phyloP scores from a whole-genome alignment of 345 rosid species.

The Brassica carinata region DNA sequence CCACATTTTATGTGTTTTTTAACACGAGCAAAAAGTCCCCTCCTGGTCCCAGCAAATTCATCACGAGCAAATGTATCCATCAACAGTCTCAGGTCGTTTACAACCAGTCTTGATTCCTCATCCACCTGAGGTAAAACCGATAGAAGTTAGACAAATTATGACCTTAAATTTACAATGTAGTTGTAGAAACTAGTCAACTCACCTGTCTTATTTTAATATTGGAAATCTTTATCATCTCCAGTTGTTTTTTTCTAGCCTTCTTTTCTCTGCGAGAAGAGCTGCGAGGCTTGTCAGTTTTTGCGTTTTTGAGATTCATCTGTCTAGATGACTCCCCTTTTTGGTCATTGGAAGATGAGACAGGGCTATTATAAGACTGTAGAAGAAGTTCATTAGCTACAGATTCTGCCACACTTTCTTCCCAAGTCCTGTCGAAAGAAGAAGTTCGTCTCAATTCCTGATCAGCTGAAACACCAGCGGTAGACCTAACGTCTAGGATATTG shows the following conservation, averaged over 20 bases:
- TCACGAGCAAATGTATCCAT: conserved; percentile 91
- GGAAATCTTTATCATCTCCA: conserved; percentile 89
- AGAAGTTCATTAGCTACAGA: conserved; percentile 84
- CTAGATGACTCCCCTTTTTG: conserved; percentile 71
- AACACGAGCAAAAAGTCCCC: conserved; percentile 90
- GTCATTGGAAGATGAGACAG: conserved; percentile 61
- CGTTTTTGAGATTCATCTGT: conserved; percentile 60
- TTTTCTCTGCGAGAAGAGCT: conserved; percentile 88
- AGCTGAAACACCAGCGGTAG: conserved; percentile 45
- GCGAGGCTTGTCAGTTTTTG: conserved; percentile 63
- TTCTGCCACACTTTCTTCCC: conserved; percentile 96
- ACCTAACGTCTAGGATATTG: conserved; percentile 46
- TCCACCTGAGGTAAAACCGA: conserved; percentile 58
- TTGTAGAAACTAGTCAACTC: conserved; percentile 16
- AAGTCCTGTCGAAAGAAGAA: conserved; percentile 78
- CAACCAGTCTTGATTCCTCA: conserved; percentile 91
- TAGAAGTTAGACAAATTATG: conserved; percentile 1
- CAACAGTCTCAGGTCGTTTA: conserved; percentile 88
- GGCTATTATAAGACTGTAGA: conserved; percentile 58
- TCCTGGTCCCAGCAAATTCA: conserved; percentile 95
- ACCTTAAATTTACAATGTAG: neutral
- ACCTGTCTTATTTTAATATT: conserved; percentile 98
- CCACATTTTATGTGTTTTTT: conserved; percentile 99
- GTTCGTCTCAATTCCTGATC: conserved; percentile 64
- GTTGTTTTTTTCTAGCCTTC: conserved; percentile 70